Evolutionary conservation across 2,329 filamentous ascomycete species (phyloP).

Genomic region (Coniochaeta pulveracea): DNA sequence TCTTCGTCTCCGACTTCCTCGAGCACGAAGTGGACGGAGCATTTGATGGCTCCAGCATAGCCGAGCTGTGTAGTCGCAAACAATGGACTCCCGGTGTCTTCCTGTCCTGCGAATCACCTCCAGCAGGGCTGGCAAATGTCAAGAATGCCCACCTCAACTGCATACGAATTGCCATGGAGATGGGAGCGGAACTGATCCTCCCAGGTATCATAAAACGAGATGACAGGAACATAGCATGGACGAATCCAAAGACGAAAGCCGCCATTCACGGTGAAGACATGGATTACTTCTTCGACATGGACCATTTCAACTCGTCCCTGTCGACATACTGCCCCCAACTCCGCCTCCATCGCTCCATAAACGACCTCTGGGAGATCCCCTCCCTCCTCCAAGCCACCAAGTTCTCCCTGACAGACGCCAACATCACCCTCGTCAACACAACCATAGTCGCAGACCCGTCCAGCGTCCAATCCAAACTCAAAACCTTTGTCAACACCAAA

Average conservation of each 20-base stretch:
- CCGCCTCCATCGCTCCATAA: conserved; percentile 20
- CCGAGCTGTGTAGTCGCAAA: conserved; percentile 22
- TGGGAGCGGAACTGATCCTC: conserved; percentile 28
- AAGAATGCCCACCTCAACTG: conserved; percentile 33
- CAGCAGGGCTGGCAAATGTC: conserved; percentile 30
- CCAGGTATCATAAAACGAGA: conserved; percentile 22
- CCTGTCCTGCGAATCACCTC: conserved; percentile 28
- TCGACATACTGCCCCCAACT: conserved; percentile 23
- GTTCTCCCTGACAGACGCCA: conserved; percentile 14
- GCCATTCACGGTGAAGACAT: conserved; percentile 17
- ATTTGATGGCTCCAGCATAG: conserved; percentile 19
- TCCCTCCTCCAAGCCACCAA: conserved; percentile 13
- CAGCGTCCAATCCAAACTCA: conserved; percentile 13
- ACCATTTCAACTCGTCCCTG: conserved; percentile 19
- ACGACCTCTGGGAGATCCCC: conserved; percentile 22
- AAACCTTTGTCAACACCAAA: conserved; percentile 14
- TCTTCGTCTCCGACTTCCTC: conserved; percentile 22
- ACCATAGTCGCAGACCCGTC: conserved; percentile 14
- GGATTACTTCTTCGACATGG: conserved; percentile 22
- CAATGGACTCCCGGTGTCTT: conserved; percentile 28
- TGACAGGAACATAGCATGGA: conserved; percentile 16
- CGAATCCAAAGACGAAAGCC: conserved; percentile 13
- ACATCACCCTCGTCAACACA: conserved; percentile 11
- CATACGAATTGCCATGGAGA: conserved; percentile 32
- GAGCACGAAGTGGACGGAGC: conserved; percentile 19